phyloP scores from a whole-genome alignment of 1,284 basidiomycete species.

The Takashimella tepidaria region DNA sequence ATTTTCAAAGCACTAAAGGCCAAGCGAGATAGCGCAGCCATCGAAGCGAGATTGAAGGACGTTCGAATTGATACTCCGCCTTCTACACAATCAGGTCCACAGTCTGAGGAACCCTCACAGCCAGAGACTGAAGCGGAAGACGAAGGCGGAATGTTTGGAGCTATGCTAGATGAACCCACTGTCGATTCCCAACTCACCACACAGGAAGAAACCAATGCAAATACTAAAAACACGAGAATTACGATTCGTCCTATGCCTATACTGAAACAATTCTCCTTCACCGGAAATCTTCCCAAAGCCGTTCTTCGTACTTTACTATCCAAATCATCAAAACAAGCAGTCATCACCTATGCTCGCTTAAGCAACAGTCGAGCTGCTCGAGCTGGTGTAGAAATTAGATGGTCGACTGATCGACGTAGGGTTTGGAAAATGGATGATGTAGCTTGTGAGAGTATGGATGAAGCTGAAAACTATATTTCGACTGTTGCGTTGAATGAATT shows the following conservation, averaged over 20 bases:
- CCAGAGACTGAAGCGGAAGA: slow-evolving; percentile 45
- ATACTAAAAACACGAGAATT: slow-evolving; percentile 57
- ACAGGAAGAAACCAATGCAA: slow-evolving; percentile 47
- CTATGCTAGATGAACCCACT: slow-evolving; percentile 65
- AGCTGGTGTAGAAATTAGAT: slow-evolving; percentile 64
- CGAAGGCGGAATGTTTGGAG: slow-evolving; percentile 64
- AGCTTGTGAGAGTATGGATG: slow-evolving; percentile 68
- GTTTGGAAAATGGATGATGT: slow-evolving; percentile 80
- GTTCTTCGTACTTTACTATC: slow-evolving; percentile 26
- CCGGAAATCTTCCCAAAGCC: slow-evolving; percentile 32
- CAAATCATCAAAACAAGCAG: slow-evolving; percentile 64
- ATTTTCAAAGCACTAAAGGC: slow-evolving; percentile 58
- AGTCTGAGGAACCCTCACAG: neutral
- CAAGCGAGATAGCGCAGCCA: slow-evolving; percentile 52
- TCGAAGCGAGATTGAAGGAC: slow-evolving; percentile 58
- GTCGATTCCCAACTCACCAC: slow-evolving; percentile 20
- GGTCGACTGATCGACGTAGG: slow-evolving; percentile 59
- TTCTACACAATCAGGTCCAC: neutral
- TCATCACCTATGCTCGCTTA: slow-evolving; percentile 61
- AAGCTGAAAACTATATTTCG: slow-evolving; percentile 88
- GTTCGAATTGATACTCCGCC: neutral
- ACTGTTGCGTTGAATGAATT: slow-evolving; percentile 77
- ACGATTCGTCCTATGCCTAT: slow-evolving; percentile 67
- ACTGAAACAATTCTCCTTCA: slow-evolving; percentile 68
- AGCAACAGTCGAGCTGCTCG: slow-evolving; percentile 66